phyloP scores from a whole-genome alignment of 2,329 filamentous ascomycete species.

The Arthroderma uncinatum region DNA sequence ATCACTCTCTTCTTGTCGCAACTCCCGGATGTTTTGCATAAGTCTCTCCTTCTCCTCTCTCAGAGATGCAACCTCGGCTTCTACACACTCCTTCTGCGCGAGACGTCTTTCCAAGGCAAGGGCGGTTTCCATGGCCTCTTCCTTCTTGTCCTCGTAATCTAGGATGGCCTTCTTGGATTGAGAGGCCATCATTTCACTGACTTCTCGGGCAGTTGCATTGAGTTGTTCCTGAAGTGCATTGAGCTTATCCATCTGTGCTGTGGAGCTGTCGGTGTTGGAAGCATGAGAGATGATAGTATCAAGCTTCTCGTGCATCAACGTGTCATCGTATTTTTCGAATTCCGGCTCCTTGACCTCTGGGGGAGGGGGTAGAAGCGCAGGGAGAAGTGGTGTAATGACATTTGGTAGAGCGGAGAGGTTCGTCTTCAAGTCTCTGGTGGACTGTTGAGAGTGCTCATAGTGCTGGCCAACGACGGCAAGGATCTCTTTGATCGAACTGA shows the following conservation, averaged over 20 bases:
- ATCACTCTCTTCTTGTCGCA: slow-evolving; percentile 48
- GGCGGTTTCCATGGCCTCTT: slow-evolving; percentile 66
- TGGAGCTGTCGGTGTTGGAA: slow-evolving; percentile 55
- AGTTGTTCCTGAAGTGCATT: slow-evolving; percentile 79
- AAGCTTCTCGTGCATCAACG: slow-evolving; percentile 48
- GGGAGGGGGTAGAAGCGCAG: slow-evolving; percentile 41
- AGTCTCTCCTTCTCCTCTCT: slow-evolving; percentile 53
- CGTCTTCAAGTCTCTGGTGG: slow-evolving; percentile 50
- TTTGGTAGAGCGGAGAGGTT: slow-evolving; percentile 40
- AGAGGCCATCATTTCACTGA: slow-evolving; percentile 66
- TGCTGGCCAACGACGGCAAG: slow-evolving; percentile 71
- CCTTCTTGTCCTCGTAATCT: slow-evolving; percentile 67
- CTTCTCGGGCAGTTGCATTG: slow-evolving; percentile 68
- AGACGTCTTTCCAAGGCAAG: slow-evolving; percentile 68
- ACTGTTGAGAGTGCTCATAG: slow-evolving; percentile 72
- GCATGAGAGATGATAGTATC: slow-evolving; percentile 37
- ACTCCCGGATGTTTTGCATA: slow-evolving; percentile 42
- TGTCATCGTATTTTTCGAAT: slow-evolving; percentile 52
- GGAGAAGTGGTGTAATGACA: slow-evolving; percentile 47
- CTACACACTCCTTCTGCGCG: slow-evolving; percentile 53
- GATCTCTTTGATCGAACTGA: slow-evolving; percentile 79
- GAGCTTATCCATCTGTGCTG: slow-evolving; percentile 65
- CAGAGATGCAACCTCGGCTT: slow-evolving; percentile 41
- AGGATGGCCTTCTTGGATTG: slow-evolving; percentile 66
- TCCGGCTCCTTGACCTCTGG: slow-evolving; percentile 34